These are phyloP conservation scores for Gracilaria domingensis DNA, from an alignment of 23 red algal genomes.

Conservation along the genomic window DNA sequence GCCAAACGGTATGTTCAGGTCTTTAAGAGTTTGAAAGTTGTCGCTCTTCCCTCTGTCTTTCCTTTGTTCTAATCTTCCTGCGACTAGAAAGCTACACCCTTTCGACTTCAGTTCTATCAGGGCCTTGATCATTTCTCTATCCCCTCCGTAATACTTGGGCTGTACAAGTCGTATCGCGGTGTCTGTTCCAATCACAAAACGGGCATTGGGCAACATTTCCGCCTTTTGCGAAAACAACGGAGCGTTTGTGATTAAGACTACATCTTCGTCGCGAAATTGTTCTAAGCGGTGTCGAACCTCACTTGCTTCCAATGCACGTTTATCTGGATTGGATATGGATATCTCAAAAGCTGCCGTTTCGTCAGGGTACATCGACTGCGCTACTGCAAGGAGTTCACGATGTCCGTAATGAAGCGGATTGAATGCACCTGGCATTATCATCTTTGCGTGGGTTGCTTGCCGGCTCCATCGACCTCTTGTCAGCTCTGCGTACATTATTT, in stretches of 20 bases:
- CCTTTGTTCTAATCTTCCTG: constrained; percentile 59
- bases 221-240: constrained; percentile 74
- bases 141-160: constrained; percentile 79
- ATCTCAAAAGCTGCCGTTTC: constrained; percentile 75
- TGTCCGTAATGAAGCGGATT: constrained; percentile 95
- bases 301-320: constrained; percentile 39
- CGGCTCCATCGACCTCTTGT: constrained; percentile 21
- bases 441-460: constrained; percentile 54
- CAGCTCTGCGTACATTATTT: constrained; percentile 49
- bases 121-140: constrained; percentile 55
- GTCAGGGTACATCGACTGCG: constrained; percentile 62
- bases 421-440: constrained; percentile 87
- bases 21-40: constrained; percentile 54
- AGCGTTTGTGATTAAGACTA: constrained; percentile 61
- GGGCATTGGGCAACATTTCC: constrained; percentile 54
- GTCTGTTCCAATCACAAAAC: constrained; percentile 89
- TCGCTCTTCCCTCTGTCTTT: constrained; percentile 38
- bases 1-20: constrained; percentile 67
- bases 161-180: constrained; percentile 75
- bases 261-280: constrained; percentile 51
- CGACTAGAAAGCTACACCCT: constrained; percentile 83
- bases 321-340: constrained; percentile 77
- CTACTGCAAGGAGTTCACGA: constrained; percentile 63
- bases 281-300: constrained; percentile 42
- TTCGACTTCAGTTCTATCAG: constrained; percentile 44